phyloP scores from a whole-genome alignment of 1,284 basidiomycete genomes.

The Microbotryum violaceum region DNA sequence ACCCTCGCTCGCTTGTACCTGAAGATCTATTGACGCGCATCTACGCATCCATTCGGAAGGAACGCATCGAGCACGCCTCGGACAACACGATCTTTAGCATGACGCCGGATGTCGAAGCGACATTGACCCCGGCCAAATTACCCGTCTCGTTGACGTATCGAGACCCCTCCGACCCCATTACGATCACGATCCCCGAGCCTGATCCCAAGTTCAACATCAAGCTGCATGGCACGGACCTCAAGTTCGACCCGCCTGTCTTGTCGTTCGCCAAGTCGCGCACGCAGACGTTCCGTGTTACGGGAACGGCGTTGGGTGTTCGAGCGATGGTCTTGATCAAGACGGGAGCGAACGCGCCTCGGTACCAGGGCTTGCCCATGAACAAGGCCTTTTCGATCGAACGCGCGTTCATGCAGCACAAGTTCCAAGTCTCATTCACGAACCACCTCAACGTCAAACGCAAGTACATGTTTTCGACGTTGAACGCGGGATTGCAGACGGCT shows the following conservation, averaged over 20 bases:
- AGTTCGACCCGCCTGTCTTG: slow-evolving; percentile 73
- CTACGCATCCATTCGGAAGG: slow-evolving; percentile 62
- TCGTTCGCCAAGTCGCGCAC: slow-evolving; percentile 66
- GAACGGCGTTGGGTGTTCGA: slow-evolving; percentile 61
- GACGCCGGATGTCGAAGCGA: slow-evolving; percentile 48
- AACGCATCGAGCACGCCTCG: slow-evolving; percentile 61
- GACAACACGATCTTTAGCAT: slow-evolving; percentile 39
- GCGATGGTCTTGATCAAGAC: slow-evolving; percentile 72
- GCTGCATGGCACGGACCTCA: slow-evolving; percentile 72
- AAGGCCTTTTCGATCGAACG: slow-evolving; percentile 71
- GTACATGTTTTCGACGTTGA: slow-evolving; percentile 87
- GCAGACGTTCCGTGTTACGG: slow-evolving; percentile 79
- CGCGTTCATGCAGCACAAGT: slow-evolving; percentile 63
- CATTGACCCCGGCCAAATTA: slow-evolving; percentile 58
- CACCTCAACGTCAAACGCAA: slow-evolving; percentile 61
- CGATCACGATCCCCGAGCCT: slow-evolving; percentile 67
- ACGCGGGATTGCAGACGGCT: slow-evolving; percentile 60
- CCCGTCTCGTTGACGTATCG: slow-evolving; percentile 73
- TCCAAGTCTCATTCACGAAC: slow-evolving; percentile 70
- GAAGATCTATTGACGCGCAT: slow-evolving; percentile 66
- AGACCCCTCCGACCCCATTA: slow-evolving; percentile 72
- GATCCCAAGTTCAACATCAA: slow-evolving; percentile 72
- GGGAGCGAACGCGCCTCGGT: slow-evolving; percentile 69
- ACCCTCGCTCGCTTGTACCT: slow-evolving; percentile 58
- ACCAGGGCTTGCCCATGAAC: slow-evolving; percentile 67